Percentiles rank a stretch among this genome's conserved stretches.
Conservation (phyloP, 305 asterid species). For the Fraxinus ornus region DNA sequence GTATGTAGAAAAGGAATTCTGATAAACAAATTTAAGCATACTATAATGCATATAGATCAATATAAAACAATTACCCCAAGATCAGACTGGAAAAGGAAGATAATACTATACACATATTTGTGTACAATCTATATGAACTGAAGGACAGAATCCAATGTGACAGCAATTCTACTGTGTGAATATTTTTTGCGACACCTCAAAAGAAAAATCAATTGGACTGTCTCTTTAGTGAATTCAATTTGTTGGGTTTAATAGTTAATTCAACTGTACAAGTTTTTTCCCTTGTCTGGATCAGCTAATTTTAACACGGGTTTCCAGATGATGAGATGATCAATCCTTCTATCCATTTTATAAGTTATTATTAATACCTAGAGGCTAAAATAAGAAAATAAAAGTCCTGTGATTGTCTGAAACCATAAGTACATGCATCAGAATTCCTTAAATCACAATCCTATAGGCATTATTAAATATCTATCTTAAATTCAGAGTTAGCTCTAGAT, state of each 20-base stretch:
- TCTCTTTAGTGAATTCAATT: neutral
- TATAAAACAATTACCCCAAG: neutral
- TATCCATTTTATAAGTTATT: neutral
- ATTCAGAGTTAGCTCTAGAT: neutral
- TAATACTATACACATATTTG: neutral
- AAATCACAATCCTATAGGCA: neutral
- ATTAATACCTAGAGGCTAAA: neutral
- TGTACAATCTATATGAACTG: conserved; percentile 3
- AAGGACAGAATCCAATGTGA: neutral
- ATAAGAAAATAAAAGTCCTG: neutral
- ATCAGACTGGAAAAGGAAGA: too few species aligned
- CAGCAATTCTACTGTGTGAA: neutral
- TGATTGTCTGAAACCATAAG: neutral
- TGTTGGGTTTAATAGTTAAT: neutral
- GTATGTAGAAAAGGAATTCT: conserved; percentile 1
- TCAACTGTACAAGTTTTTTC: neutral
- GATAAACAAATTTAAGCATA: neutral
- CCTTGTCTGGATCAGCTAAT: neutral
- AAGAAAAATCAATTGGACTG: neutral
- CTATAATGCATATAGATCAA: neutral
- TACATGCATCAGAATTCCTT: neutral
- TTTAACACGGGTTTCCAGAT: neutral
- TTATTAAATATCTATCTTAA: neutral
- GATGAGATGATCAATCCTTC: neutral
- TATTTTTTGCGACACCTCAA: neutral